Conservation (phyloP, 192 early-diverging fungal species). For the Umbelopsis vinacea region DNA sequence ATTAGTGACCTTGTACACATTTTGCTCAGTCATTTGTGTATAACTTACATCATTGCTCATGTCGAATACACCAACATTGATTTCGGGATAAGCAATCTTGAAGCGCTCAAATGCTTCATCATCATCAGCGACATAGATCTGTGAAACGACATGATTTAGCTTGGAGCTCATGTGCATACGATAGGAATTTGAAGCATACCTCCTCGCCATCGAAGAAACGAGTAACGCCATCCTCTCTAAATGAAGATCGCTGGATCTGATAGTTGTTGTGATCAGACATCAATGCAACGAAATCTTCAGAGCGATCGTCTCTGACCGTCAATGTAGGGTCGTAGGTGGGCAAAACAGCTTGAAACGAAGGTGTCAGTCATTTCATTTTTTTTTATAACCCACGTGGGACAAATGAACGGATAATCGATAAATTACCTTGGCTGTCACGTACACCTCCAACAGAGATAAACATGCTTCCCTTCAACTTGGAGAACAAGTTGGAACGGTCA, state of each 20-base stretch:
- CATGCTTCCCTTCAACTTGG: constrained; percentile 28
- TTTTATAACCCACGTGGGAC: not conserved
- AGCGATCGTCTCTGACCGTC: not conserved
- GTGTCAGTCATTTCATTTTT: not conserved
- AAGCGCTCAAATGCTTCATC: constrained; percentile 2
- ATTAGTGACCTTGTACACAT: too few relatives aligned
- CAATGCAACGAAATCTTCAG: not conserved
- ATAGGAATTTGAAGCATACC: not conserved
- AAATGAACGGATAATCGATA: not conserved
- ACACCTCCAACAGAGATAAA: constrained; percentile 30
- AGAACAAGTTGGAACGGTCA: constrained; percentile 15
- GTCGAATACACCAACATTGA: constrained; percentile 19
- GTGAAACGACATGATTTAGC: not conserved
- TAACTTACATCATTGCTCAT: constrained; percentile 23
- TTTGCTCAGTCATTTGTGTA: too few relatives aligned
- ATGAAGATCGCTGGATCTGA: not conserved
- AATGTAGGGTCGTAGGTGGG: constrained; percentile 23
- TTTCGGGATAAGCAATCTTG: constrained; percentile 14
- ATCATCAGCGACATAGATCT: constrained; percentile 26
- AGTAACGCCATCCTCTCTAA: constrained; percentile 11
- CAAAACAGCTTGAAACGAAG: not conserved
- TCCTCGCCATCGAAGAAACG: constrained; percentile 13
- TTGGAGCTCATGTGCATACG: too few relatives aligned
- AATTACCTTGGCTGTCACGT: constrained; percentile 24
- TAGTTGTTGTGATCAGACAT: constrained; percentile 5